Base-by-base conservation (phyloP, 805 yeast species). In the Geotrichum ghanense region DNA sequence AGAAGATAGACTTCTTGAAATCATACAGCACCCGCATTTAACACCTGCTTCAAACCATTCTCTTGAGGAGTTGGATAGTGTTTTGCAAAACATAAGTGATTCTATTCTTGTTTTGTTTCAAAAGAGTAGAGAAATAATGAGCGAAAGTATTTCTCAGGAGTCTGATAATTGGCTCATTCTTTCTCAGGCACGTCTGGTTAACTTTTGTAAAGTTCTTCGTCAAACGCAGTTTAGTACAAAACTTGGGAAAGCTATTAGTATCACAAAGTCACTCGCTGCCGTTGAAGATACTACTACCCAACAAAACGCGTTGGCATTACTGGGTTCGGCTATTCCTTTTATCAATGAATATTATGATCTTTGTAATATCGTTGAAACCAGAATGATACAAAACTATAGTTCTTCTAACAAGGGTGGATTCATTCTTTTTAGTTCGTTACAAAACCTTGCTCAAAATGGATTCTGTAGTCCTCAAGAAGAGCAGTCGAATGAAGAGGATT, bases 391-490 rank as follows among this genome's bases (percentile, higher is more conserved):
- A 0, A 71, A 77, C 56, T 84, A 84, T 57, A 50, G 63, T 19
- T 70, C 73, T 23, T 65, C 77, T 7, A 70, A 85, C 3, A 76
- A 76, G 51, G 81, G 88, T 6, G 70, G 87, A 0, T 81, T 68
- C 56, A 67, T 76, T 34, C 64, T 92, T 44, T 55, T 81, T 6
- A 65, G 71, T 4, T 58, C 79, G 5, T 70, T 92, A 34, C 66
- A 72, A 50, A 73, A 72, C 5, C 64, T 92, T 23, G 77, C 95
- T 0, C 76, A 76, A 12, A 75, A 81, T 46, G 98, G 98, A 0
- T 89, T 88, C 74, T 92, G 98, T 59, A 76, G 94, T 1, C 98
- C 98, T 10, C 83, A 84, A 57, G 80, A 86, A 17, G 83, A 83
- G 3, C 60, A 69, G 4, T 72, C 74, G 14, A 82, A 80, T 47